Conservation (phyloP, 2,329 filamentous ascomycete species). For the Biscogniauxia marginata region DNA sequence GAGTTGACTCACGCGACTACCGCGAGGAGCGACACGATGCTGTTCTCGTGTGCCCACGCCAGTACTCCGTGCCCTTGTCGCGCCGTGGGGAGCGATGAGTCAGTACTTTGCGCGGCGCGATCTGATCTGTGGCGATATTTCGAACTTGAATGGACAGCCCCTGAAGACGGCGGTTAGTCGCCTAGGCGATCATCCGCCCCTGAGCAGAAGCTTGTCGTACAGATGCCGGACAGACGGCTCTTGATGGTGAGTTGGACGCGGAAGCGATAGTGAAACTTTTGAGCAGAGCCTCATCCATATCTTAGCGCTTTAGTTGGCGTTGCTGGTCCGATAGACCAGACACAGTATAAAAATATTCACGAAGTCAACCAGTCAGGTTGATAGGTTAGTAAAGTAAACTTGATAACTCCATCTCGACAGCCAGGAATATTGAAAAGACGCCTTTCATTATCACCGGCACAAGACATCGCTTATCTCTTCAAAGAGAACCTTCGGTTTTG, state of each 20-base stretch:
- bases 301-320: slow-evolving; percentile 12
- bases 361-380: not conserved
- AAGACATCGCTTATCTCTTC: not conserved
- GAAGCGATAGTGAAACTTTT: slow-evolving; percentile 8
- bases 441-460: not conserved
- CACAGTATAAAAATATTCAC: slow-evolving; percentile 9
- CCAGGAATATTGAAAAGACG: not conserved
- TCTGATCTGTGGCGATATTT: not conserved
- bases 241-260: not conserved
- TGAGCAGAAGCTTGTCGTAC: not conserved
- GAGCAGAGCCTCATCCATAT: slow-evolving; percentile 8
- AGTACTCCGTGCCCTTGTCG: not conserved
- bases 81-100: not conserved
- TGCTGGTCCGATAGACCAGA: slow-evolving; percentile 1
- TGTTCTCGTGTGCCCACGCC: too few species aligned
- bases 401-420: not conserved
- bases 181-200: not conserved
- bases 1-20: not conserved
- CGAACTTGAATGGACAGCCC: not conserved
- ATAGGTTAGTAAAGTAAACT: not conserved
- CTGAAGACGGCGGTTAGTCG: not conserved
- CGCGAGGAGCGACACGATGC: not conserved
- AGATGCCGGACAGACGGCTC: not conserved
- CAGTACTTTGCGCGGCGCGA: not conserved
- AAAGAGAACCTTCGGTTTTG: not conserved